phyloP scores from a whole-genome alignment of 176 grass and related monocot species.

The Bolboschoenus planiculmis region DNA sequence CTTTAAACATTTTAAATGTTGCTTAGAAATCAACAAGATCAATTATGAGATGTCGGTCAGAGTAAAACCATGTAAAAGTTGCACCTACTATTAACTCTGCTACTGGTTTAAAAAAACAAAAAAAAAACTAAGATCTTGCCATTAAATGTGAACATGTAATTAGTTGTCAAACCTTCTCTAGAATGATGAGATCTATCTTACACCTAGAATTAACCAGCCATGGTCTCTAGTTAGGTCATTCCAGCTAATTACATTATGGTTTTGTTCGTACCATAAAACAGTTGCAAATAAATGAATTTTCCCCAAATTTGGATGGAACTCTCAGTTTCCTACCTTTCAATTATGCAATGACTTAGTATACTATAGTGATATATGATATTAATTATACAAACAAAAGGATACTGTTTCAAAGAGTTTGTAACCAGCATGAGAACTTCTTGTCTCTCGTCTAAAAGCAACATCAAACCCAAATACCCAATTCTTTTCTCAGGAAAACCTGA shows the following conservation, averaged over 20 bases:
- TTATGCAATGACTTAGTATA: not conserved
- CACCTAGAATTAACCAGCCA: not conserved
- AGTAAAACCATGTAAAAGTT: not conserved
- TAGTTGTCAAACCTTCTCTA: not conserved
- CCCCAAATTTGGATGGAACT: not conserved
- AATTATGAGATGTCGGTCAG: not conserved
- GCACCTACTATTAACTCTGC: not conserved
- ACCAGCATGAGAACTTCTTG: slow-evolving; percentile 99
- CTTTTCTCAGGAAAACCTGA: slow-evolving; percentile 94
- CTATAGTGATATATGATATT: not conserved
- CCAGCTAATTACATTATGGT: not conserved
- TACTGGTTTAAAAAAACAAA: not conserved
- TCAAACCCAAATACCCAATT: slow-evolving; percentile 96
- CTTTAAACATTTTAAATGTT: not conserved
- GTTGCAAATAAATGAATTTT: not conserved
- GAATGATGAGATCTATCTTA: not conserved
- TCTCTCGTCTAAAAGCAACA: slow-evolving; percentile 97
- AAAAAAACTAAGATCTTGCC: not conserved
- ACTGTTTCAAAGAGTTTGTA: slow-evolving; percentile 99
- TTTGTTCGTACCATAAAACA: not conserved
- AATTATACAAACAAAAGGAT: slow-evolving; percentile 36
- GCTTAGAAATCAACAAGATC: not conserved
- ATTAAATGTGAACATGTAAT: not conserved
- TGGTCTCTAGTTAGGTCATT: not conserved
- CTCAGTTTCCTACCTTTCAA: not conserved